Conservation (phyloP, 495 filamentous ascomycete genomes). For the Aspergillus taichungensis region DNA sequence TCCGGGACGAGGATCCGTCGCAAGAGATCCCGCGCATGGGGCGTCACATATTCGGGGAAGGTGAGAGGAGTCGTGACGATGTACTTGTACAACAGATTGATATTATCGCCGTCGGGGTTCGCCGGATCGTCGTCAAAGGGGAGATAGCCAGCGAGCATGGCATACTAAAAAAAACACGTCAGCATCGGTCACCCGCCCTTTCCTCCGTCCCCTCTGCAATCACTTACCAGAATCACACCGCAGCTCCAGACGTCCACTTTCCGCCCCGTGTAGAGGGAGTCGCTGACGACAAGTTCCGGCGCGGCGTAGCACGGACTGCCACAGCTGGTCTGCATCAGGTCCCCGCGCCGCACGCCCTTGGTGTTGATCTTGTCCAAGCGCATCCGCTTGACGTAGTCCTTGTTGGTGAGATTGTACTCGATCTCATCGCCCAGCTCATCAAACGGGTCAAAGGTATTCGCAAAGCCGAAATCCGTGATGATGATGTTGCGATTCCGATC, state of each 20-base stretch:
- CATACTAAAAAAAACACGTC: conserved; percentile 55
- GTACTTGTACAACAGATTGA: conserved; percentile 98
- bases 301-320: conserved; percentile 81
- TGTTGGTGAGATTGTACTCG: conserved; percentile 76
- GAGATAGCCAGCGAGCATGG: conserved; percentile 97
- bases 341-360: conserved; percentile 69
- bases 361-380: conserved; percentile 74
- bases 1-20: conserved; percentile 94
- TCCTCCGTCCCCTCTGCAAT: too few species aligned
- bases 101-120: conserved; percentile 98
- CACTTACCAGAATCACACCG: conserved; percentile 91
- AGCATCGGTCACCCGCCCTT: background rate
- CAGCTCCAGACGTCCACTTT: conserved; percentile 99
- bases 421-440: conserved; percentile 88
- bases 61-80: conserved; percentile 96
- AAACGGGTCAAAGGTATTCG: conserved; percentile 86
- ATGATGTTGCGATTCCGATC: conserved; percentile 98
- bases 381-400: conserved; percentile 72
- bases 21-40: conserved; percentile 88
- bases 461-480: conserved; percentile 98
- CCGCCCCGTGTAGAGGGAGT: conserved; percentile 91
- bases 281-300: conserved; percentile 93
- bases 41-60: conserved; percentile 98
- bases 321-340: conserved; percentile 51
- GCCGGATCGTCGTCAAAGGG: conserved; percentile 98